Percentiles rank a stretch among this genome's conserved stretches.
Conservation (phyloP, 176 grass and related monocot genomes). For the Bonia amplexicaulis region DNA sequence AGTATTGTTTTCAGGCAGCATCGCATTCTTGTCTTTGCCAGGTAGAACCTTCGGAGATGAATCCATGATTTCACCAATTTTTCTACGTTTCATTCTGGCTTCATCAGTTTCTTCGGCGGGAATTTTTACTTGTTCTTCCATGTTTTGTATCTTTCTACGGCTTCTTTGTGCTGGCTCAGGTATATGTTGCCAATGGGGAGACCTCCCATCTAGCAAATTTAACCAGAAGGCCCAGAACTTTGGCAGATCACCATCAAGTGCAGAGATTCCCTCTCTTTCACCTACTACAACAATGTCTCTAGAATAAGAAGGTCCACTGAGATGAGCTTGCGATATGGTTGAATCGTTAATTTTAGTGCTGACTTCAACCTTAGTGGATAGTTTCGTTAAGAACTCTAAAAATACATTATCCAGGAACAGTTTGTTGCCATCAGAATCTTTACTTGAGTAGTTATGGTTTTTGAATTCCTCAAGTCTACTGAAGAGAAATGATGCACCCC, state of each 20-base stretch:
- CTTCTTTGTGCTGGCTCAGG: slow-evolving; percentile 61
- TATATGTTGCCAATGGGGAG: slow-evolving; percentile 67
- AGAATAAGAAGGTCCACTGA: slow-evolving; percentile 62
- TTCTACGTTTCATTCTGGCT: slow-evolving; percentile 54
- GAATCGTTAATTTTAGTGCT: slow-evolving; percentile 12
- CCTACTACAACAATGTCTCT: slow-evolving; percentile 53
- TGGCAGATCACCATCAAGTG: slow-evolving; percentile 61
- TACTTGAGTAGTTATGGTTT: slow-evolving; percentile 31
- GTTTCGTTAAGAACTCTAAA: slow-evolving; percentile 39
- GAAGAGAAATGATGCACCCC: slow-evolving; percentile 77
- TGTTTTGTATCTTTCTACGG: slow-evolving; percentile 64
- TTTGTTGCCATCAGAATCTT: slow-evolving; percentile 30
- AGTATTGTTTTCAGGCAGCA: slow-evolving; percentile 23
- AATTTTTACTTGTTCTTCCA: slow-evolving; percentile 35
- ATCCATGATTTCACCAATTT: slow-evolving; percentile 39
- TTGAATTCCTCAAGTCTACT: slow-evolving; percentile 55
- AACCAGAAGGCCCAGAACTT: slow-evolving; percentile 84
- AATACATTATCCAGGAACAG: slow-evolving; percentile 48
- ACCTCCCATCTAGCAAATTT: slow-evolving; percentile 63
- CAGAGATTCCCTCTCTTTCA: slow-evolving; percentile 61
- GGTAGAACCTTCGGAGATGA: slow-evolving; percentile 29
- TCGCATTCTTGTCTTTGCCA: slow-evolving; percentile 29
- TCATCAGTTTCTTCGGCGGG: slow-evolving; percentile 48
- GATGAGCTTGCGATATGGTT: slow-evolving; percentile 48
- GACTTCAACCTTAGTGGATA: slow-evolving; percentile 36